These are phyloP conservation scores for Nakataea oryzae DNA, from an alignment of 2,329 filamentous ascomycete genomes.

Conservation along the genomic window DNA sequence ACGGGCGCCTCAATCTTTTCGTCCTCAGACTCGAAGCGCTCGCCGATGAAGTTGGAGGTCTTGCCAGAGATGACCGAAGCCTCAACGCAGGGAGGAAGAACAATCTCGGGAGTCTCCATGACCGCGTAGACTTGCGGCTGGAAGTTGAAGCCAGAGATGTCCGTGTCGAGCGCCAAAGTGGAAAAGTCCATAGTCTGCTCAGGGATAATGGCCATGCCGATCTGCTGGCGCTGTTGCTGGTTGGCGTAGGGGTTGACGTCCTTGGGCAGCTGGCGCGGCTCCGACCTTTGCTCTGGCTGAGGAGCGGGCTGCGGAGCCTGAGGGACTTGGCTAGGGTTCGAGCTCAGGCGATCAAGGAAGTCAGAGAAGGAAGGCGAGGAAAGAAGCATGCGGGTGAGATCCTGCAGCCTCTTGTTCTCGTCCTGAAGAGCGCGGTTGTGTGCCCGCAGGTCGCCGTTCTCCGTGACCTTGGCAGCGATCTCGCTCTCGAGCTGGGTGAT, in stretches of 20 bases:
- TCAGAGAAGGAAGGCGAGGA: slow-evolving; percentile 73
- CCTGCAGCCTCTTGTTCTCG: slow-evolving; percentile 72
- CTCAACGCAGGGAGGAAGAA: slow-evolving; percentile 43
- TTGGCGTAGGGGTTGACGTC: slow-evolving; percentile 53
- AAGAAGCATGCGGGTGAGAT: slow-evolving; percentile 72
- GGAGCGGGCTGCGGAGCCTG: slow-evolving; percentile 22
- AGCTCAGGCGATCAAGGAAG: slow-evolving; percentile 63
- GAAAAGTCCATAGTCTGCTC: slow-evolving; percentile 69
- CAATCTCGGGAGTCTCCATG: slow-evolving; percentile 23
- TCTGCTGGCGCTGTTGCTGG: slow-evolving; percentile 49
- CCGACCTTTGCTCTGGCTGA: slow-evolving; percentile 22
- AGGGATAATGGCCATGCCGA: slow-evolving; percentile 75
- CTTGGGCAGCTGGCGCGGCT: slow-evolving; percentile 43
- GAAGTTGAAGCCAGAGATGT: slow-evolving; percentile 40
- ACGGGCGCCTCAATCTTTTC: slow-evolving; percentile 47
- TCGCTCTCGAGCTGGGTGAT: slow-evolving; percentile 89
- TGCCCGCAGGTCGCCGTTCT: slow-evolving; percentile 68
- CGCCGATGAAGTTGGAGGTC: slow-evolving; percentile 42
- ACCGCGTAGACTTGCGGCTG: slow-evolving; percentile 62
- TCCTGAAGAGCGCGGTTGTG: slow-evolving; percentile 76
- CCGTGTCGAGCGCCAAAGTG: slow-evolving; percentile 50
- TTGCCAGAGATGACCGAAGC: slow-evolving; percentile 61
- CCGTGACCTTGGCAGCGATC: slow-evolving; percentile 71
- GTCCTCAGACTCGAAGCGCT: slow-evolving; percentile 30
- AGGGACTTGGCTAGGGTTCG: slow-evolving; percentile 39